Evolutionary conservation across 805 yeast genomes (phyloP), one percentile per base, ranked within the genome.

Genomic region (Wickerhamomyces ciferrii): DNA sequence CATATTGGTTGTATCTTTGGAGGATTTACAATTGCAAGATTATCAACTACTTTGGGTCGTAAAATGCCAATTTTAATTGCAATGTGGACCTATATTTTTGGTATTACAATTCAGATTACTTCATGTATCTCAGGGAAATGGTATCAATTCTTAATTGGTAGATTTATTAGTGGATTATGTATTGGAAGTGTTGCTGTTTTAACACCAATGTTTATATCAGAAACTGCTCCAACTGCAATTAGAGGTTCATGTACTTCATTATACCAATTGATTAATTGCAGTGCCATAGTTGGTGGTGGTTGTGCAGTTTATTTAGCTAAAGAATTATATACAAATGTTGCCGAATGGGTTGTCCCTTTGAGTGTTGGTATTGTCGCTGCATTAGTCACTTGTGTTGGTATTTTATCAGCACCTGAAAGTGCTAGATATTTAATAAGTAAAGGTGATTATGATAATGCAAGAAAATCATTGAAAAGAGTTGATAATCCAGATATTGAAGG

Each of bases 101-200:
- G 89, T 42, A 69, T 80, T 35, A 58, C 75, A 36, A 71, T 83
- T 45, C 87, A 83, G 62, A 75, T 83, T 43, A 63, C 83, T 14
- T 69, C 83, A 6, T 59, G 67, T 13, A 59, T 60, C n/a, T 41
- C 53, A 4, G 53, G 62, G 24, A 65, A 68, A 25, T 84, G 89
- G 89, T 76, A 72, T 58, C 88, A 82, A 62, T 74, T 76, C 54
- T 70, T 78, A 49, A 63, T 81, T 49, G 90, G 89, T 27, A 73
- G 91, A 67, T 73, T 79, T 31, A 64, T 87, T 43, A 75, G 84
- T 25, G 96, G 96, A 13, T 50, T 86, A 9, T 84, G 87, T 25
- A 85, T 87, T 46, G 96, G 96, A 38, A 71, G 79, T 25, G 71
- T 82, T 29, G 81, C 91, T 8, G 88, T 88, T 17, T 69, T 84